Base-by-base conservation (phyloP, 495 filamentous ascomycete genomes). In the Penicillium longicatenatum region DNA sequence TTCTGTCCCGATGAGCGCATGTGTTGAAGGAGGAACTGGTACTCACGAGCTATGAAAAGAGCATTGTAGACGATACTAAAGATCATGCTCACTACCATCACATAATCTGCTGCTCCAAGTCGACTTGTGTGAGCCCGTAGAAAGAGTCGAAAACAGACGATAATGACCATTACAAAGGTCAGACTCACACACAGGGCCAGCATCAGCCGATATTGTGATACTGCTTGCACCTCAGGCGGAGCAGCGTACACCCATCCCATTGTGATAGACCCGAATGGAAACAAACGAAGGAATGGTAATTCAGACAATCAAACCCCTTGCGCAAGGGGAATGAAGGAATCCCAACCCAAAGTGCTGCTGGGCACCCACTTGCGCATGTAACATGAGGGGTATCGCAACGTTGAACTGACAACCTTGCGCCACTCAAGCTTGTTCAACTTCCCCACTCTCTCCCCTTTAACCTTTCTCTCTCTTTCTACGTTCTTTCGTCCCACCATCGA, bases 31-130 rank as follows among this genome's bases (percentile, higher is more conserved):
- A n/a, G 26, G 41, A 53, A 39, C 22, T 50, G 30, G 6, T 7
- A 75, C 77, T 61, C 69, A 82, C 79, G 81, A 50, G 71, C 69
- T 39, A 83, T 81, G 61, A 79, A 82, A 1, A 82, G 60, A 3
- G 69, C 68, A 35, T 71, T 77, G 50, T 83, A 83, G 9, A 80
- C 64, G n/a, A 83, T 68, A 50, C 71, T 74, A 47, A 79, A 81
- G 2, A 70, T 76, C 69, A 73, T 71, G 14, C 76, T 72, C 44
- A 68, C 58, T 31, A 78, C 61, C 57, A 78, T 81, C 54, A 81
- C 75, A 66, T 72, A 81, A 59, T 81, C 78, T 45, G 79, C 76
- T 7, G 73, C 59, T 1, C 72, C 77, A 59, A 79, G 62, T 46
- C 69, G 73, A 57, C 75, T 59, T 22, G 72, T 64, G 16, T 62